Conservation (phyloP, 192 early-diverging fungal species). For the Martensiomyces pterosporus region DNA sequence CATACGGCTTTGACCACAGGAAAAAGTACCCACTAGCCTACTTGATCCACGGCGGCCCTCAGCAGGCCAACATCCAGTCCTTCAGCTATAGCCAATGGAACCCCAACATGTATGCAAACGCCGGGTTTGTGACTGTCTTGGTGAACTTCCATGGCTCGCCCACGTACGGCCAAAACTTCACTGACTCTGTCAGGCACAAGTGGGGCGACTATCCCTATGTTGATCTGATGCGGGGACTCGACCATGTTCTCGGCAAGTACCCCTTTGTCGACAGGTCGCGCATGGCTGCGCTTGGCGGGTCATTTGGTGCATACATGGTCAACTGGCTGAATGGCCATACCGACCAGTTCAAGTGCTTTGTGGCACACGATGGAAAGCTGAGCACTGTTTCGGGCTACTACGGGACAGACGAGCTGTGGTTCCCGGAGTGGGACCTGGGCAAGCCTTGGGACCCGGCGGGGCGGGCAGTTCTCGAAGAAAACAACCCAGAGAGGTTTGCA, state of each 20-base stretch:
- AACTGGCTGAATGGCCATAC: constrained; percentile 79
- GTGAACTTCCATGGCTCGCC: constrained; percentile 74
- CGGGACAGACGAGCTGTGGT: constrained; percentile 63
- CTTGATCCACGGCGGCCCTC: constrained; percentile 76
- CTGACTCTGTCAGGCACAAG: constrained; percentile 59
- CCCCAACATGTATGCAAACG: constrained; percentile 62
- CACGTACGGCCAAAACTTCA: constrained; percentile 70
- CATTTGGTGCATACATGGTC: constrained; percentile 72
- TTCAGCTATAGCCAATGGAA: constrained; percentile 65
- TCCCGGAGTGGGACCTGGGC: constrained; percentile 62
- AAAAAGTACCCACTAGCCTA: constrained; percentile 68
- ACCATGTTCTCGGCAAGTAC: constrained; percentile 55
- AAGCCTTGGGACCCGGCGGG: constrained; percentile 54
- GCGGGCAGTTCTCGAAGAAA: constrained; percentile 51
- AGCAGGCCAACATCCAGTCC: constrained; percentile 45
- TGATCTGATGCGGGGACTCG: constrained; percentile 69
- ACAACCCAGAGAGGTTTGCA: constrained; percentile 57
- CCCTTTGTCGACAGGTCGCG: constrained; percentile 49
- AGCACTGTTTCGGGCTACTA: constrained; percentile 54
- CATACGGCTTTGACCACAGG: constrained; percentile 32
- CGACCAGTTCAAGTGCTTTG: constrained; percentile 55
- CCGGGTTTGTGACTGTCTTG: constrained; percentile 63
- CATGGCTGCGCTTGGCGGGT: constrained; percentile 60
- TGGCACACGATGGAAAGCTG: constrained; percentile 74
- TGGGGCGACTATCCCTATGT: constrained; percentile 73